Evolutionary conservation across 345 rosid species (phyloP).

Genomic region (Limnanthes douglasii): DNA sequence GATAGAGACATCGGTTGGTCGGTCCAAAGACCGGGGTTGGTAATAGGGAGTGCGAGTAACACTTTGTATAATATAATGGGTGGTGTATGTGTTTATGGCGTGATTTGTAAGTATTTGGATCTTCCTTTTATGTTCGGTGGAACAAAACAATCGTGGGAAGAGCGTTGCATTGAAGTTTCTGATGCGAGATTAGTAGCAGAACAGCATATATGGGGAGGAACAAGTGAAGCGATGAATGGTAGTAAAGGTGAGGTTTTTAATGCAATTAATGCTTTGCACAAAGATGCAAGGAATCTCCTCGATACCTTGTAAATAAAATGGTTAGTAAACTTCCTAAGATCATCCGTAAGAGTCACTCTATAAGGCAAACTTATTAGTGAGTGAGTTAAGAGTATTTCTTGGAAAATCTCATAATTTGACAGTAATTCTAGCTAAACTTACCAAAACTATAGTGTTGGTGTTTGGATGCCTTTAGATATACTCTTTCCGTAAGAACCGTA

Average conservation of each 20-base stretch:
- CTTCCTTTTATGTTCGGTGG: conserved; percentile 60
- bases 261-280: conserved; percentile 36
- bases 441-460: too few relatives aligned
- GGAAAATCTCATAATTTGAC: too few relatives aligned
- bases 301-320: too few relatives aligned
- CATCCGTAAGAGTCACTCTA: too few relatives aligned
- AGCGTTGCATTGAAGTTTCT: conserved; percentile 33
- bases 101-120: conserved; percentile 26
- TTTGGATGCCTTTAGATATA: too few relatives aligned
- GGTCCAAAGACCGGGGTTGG: conserved; percentile 46
- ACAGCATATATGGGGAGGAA: conserved; percentile 51
- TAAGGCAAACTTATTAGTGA: too few relatives aligned
- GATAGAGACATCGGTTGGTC: conserved; percentile 27
- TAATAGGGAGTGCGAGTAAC: conserved; percentile 30
- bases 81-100: conserved; percentile 36
- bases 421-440: too few relatives aligned
- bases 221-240: conserved; percentile 16
- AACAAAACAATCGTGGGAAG: conserved; percentile 48
- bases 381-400: too few relatives aligned
- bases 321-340: too few relatives aligned
- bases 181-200: conserved; percentile 45
- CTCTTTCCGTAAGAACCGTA: too few relatives aligned
- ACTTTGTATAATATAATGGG: conserved; percentile 41
- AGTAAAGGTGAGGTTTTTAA: conserved; percentile 31
- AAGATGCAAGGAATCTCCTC: too few relatives aligned